Percentiles rank a stretch among this genome's conserved stretches.
These are phyloP conservation scores for Aurinia saxatilis DNA, from an alignment of 345 rosid genomes.

Conservation along the genomic window DNA sequence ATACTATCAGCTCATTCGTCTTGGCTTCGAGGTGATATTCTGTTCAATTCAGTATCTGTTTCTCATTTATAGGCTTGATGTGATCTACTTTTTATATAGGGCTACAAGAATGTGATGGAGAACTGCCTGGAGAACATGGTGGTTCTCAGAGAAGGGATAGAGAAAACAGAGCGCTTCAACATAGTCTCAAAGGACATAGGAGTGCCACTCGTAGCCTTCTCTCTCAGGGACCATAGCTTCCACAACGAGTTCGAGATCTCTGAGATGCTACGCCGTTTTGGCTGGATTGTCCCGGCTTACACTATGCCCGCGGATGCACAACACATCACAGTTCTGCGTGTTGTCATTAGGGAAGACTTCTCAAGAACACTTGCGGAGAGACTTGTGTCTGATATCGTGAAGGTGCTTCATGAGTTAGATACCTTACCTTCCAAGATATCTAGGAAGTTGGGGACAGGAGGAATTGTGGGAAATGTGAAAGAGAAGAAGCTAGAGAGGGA, in stretches of 20 bases:
- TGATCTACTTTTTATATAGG: conserved; percentile 27
- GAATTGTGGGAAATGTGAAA: conserved; percentile 3
- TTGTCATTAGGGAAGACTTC: conserved; percentile 86
- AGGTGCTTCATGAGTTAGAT: conserved; percentile 55
- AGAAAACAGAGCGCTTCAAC: conserved; percentile 60
- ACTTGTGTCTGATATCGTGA: conserved; percentile 47
- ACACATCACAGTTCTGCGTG: conserved; percentile 84
- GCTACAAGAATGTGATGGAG: conserved; percentile 86
- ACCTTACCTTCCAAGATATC: conserved; percentile 32
- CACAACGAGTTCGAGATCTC: conserved; percentile 77
- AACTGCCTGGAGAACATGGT: conserved; percentile 69
- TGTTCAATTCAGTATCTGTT: no score
- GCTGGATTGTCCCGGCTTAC: conserved; percentile 94
- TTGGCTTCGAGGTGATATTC: conserved; percentile 77
- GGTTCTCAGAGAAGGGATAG: conserved; percentile 67
- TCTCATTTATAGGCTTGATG: background rate
- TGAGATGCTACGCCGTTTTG: conserved; percentile 75
- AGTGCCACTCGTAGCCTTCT: conserved; percentile 85
- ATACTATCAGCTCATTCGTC: conserved; percentile 81
- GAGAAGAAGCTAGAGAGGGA: conserved; percentile 40
- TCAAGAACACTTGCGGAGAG: conserved; percentile 90
- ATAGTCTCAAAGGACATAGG: conserved; percentile 81
- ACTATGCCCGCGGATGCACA: conserved; percentile 89
- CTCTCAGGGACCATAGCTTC: conserved; percentile 60
- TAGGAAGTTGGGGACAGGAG: conserved; percentile 14